These are phyloP conservation scores for Ceratonia siliqua DNA, from an alignment of 306 rosid genomes.

Conservation along the genomic window DNA sequence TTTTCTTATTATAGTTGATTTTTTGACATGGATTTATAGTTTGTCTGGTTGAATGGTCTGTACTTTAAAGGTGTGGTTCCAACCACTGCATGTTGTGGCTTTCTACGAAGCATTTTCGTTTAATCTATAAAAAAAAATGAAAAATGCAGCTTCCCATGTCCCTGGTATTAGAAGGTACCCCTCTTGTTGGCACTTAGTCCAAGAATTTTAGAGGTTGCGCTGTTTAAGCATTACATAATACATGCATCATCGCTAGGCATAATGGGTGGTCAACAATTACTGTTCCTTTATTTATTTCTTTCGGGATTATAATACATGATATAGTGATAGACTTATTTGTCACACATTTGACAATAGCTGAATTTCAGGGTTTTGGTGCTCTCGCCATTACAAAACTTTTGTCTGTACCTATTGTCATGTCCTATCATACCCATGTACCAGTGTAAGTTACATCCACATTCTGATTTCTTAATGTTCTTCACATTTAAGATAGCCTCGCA, in stretches of 20 bases:
- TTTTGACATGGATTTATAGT: background rate
- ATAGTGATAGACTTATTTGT: background rate
- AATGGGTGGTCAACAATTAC: slow-evolving; percentile 42
- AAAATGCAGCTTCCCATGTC: slow-evolving; percentile 57
- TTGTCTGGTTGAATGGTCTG: background rate
- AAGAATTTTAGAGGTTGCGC: slow-evolving; percentile 69
- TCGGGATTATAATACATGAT: background rate
- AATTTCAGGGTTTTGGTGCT: slow-evolving; percentile 66
- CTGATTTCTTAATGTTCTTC: slow-evolving; percentile 8
- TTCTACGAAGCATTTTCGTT: background rate
- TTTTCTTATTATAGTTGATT: background rate
- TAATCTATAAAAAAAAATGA: background rate
- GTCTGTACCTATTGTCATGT: slow-evolving; percentile 74
- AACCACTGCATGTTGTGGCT: background rate
- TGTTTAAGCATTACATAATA: slow-evolving; percentile 71
- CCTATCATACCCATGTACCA: too few species aligned
- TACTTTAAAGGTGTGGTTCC: background rate
- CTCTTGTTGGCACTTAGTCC: slow-evolving; percentile 76
- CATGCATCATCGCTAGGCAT: slow-evolving; percentile 77
- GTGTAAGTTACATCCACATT: slow-evolving; percentile 59
- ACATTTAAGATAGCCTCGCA: background rate
- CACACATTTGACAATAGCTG: too few species aligned
- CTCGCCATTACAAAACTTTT: slow-evolving; percentile 58
- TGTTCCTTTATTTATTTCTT: background rate
- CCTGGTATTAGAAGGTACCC: slow-evolving; percentile 69